Evolutionary conservation across 371 early-diverging fungal species (phyloP), one percentile per base, ranked within the genome.

Genomic region (Mortierella sp.): DNA sequence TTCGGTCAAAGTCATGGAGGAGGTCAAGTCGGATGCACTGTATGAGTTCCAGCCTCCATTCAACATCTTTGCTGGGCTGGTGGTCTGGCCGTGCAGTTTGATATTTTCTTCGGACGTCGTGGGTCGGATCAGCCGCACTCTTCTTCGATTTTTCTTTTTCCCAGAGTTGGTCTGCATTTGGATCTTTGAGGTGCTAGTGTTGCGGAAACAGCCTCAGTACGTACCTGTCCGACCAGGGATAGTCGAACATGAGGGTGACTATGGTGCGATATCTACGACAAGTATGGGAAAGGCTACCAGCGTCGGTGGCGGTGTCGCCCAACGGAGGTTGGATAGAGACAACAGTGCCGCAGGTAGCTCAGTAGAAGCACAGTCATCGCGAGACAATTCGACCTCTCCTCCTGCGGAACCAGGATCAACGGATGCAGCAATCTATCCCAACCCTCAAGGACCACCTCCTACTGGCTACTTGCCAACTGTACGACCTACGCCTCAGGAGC

Each of bases 11-110:
- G 87, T 87, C 52, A 84, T 88, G 82, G 89, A 88, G 34, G 82
- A 88, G n/a, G 87, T 88, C 76, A 87, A 87, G 60, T 87, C 87
- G 34, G 89, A 88, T 13, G 80, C 84, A 24, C 71, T 87, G 7
- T 88, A 83, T 44, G 89, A 88, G 74, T 88, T 84, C 55, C 83
- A 87, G 28, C 89, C 89, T 3, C 89, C 89, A 4, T 88, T 88
- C 83, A 88, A 88, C 58, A 79, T 88, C 47, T 60, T 88, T 42
- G 87, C 87, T 14, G 82, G 82, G 0, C 76, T 82, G 3, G 21
- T 84, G 8, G 77, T 88, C 10, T 79, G 77, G 79, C 89, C 89
- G 1, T 84, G 82, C 26, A 77, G 79, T n/a, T 57, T 78, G 19
- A 13, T 86, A 24, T 81, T 80, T 72, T 72, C 82, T 1, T 57